A percentile compares a stretch with the other conserved stretches of the same genome.
Evolutionary conservation across 441 rosid genomes (phyloP).

Genomic region (Lepidium campestre): DNA sequence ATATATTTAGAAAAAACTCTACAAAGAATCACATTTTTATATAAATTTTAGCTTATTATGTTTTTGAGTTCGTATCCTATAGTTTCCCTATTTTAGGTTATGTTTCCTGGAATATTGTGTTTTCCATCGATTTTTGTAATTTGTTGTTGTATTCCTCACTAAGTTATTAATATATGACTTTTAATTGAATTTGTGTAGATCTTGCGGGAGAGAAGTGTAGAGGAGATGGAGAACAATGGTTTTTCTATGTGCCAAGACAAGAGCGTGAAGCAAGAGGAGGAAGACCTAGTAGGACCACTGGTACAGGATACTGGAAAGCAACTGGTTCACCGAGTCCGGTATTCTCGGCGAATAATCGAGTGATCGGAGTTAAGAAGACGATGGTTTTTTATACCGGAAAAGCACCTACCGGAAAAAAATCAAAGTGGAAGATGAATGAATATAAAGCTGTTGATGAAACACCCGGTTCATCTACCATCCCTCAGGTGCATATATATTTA

Average conservation of each 20-base stretch:
- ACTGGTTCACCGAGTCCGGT: slow-evolving; percentile 28
- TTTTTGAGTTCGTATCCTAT: too few species aligned
- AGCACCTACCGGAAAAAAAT: slow-evolving; percentile 28
- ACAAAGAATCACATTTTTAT: not conserved
- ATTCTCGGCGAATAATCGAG: slow-evolving; percentile 6
- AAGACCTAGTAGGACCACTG: slow-evolving; percentile 24
- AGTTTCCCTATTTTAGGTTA: too few species aligned
- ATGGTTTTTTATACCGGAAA: slow-evolving; percentile 30
- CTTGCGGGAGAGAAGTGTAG: slow-evolving; percentile 40
- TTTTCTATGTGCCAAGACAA: slow-evolving; percentile 29
- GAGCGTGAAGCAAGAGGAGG: slow-evolving; percentile 27
- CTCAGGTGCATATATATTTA: not conserved
- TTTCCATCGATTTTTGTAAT: too few species aligned
- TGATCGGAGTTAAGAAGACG: slow-evolving; percentile 25
- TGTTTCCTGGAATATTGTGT: too few species aligned
- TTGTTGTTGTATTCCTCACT: too few species aligned
- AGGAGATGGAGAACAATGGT: slow-evolving; percentile 37
- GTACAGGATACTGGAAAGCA: slow-evolving; percentile 31
- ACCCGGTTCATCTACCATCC: not conserved
- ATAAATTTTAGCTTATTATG: too few species aligned
- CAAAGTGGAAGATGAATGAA: slow-evolving; percentile 33
- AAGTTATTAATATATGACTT: too few species aligned
- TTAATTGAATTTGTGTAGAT: not conserved
- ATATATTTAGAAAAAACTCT: not conserved
- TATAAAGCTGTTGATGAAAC: slow-evolving; percentile 24